Base-by-base conservation (phyloP, 2,329 filamentous ascomycete species). In the Trichoderma sp. region DNA sequence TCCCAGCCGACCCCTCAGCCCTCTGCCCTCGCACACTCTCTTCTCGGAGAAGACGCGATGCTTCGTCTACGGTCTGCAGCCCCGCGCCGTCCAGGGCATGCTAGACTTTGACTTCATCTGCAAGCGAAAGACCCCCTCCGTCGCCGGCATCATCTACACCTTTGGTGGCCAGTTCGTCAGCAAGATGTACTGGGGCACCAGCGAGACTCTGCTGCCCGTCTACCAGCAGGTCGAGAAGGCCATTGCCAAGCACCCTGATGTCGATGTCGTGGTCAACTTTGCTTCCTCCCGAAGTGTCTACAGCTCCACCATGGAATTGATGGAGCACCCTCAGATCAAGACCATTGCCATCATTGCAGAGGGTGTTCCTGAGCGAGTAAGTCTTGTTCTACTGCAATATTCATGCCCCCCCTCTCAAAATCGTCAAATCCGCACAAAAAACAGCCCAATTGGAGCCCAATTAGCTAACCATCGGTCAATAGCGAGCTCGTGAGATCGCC, bases 111-210 rank as follows among this genome's bases (percentile, higher is more conserved):
- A 99, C 88, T 99, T 98, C 89, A 99, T 99, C 86, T 99, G 96
- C 94, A 98, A 98, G 90, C 93, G 96, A 79, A 88, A 90, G 81
- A 96, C 92, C 71, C 96, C 96, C 73, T 99, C 96, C 70, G 96
- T 99, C 70, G 96, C 96, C 75, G 96, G 94, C 81, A 98, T 99
- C 85, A 98, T 99, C 88, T 99, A 99, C 88, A 97, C 96, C 77
- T 99, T 99, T 80, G 96, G 96, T 81, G 96, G 96, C 76, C 96
- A 99, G 85, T 99, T 99, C 90, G 96, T 99, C 81, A 97, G 94
- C 91, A 99, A 99, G 91, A 98, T 99, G 96, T 99, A 99, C 92
- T 99, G 96, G 96, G 96, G 96, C 79, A 99, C 96, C 80, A 97
- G 94, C 86, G 96, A 99, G 88, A 99, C 96, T 72, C 91, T 99